Evolutionary conservation across 2,329 filamentous ascomycete genomes (phyloP).

Genomic region (Daldinia sp.): DNA sequence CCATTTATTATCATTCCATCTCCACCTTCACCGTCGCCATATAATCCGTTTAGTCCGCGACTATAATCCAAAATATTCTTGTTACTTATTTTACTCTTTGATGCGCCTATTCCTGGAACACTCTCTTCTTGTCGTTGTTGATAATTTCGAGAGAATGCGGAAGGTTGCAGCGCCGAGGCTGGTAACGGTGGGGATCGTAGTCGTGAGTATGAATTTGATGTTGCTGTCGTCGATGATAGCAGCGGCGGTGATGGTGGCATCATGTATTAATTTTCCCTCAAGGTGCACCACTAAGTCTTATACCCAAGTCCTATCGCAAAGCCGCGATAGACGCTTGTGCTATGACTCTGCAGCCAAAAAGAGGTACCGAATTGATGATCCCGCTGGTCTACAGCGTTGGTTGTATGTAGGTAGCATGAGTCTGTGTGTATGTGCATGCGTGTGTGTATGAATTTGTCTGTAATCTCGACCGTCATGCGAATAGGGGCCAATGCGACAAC

Average conservation of each 20-base stretch:
- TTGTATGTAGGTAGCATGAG: slow-evolving; percentile 23
- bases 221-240: slow-evolving; percentile 2
- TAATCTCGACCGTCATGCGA: slow-evolving; percentile 28
- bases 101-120: neutral
- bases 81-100: slow-evolving; percentile 3
- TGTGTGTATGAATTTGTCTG: slow-evolving; percentile 10
- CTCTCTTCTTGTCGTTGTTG: slow-evolving; percentile 3
- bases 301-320: slow-evolving; percentile 29
- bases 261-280: slow-evolving; percentile 14
- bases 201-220: slow-evolving; percentile 23
- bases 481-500: slow-evolving; percentile 33
- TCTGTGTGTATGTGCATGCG: slow-evolving; percentile 14
- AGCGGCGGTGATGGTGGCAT: slow-evolving; percentile 31
- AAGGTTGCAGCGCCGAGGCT: slow-evolving; percentile 9
- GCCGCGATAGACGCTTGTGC: slow-evolving; percentile 22
- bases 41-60: slow-evolving; percentile 16
- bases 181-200: slow-evolving; percentile 29
- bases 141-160: slow-evolving; percentile 10
- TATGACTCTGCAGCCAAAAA: slow-evolving; percentile 33
- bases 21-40: slow-evolving; percentile 17
- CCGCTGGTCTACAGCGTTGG: slow-evolving; percentile 13
- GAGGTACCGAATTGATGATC: slow-evolving; percentile 37
- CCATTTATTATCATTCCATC: slow-evolving; percentile 22
- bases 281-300: slow-evolving; percentile 21
- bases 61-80: slow-evolving; percentile 22